These are phyloP conservation scores for Salvia miltiorrhiza DNA, from an alignment of 257 asterid genomes.

Conservation along the genomic window DNA sequence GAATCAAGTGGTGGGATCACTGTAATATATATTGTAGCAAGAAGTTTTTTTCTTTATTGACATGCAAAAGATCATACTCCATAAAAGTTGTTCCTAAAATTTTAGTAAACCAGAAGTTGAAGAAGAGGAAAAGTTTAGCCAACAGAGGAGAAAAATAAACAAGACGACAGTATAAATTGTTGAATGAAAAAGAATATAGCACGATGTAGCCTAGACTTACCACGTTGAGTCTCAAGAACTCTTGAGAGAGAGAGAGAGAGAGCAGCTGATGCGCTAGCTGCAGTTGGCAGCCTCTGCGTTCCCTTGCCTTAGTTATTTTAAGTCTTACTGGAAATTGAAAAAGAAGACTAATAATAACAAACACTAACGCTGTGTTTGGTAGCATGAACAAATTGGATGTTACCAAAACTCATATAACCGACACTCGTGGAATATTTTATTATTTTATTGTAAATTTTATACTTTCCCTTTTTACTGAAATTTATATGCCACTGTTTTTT, in stretches of 20 bases:
- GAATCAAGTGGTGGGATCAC: neutral
- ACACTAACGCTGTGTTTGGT: neutral
- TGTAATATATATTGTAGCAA: neutral
- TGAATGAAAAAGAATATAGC: neutral
- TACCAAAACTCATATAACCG: neutral
- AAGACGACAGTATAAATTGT: neutral
- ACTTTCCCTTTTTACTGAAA: neutral
- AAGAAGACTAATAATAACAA: neutral
- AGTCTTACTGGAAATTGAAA: neutral
- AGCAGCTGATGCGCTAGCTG: constrained; percentile 3
- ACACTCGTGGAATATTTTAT: neutral
- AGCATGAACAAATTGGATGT: neutral
- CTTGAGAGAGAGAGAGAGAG: neutral
- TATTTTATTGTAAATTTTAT: neutral
- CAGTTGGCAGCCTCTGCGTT: constrained; percentile 9
- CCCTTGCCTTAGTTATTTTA: neutral
- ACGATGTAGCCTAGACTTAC: neutral
- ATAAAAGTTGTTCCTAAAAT: no score
- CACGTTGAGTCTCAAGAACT: neutral
- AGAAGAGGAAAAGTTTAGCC: neutral
- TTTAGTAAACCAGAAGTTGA: neutral
- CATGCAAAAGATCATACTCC: neutral
- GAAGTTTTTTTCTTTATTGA: neutral
- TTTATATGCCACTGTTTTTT: no score
- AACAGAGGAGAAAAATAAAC: neutral